A percentile compares a stretch with the other conserved stretches of the same genome.
These are phyloP conservation scores for Fraxinus sp. DNA, from an alignment of 305 asterid genomes.

Conservation along the genomic window DNA sequence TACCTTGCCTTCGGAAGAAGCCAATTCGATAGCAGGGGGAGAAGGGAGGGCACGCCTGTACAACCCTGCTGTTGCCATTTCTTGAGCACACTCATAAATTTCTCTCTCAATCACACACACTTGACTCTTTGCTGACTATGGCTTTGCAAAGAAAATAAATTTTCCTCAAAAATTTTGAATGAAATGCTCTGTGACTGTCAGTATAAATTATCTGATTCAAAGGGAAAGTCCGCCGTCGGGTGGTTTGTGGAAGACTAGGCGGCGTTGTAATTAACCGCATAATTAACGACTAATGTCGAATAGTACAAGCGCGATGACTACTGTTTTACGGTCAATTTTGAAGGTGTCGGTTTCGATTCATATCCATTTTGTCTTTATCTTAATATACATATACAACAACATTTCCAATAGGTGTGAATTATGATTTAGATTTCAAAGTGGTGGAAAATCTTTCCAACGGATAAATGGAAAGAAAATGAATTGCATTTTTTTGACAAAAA, in stretches of 20 bases:
- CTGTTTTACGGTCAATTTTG: not conserved
- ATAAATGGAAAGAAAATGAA: no score
- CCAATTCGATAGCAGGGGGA: slow-evolving; percentile 88
- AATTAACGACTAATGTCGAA: not conserved
- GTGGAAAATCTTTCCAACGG: no score
- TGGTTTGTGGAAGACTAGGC: not conserved
- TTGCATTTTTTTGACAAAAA: no score
- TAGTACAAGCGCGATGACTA: not conserved
- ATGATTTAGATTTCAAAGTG: no score
- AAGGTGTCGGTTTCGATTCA: no score
- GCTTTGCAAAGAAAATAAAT: not conserved
- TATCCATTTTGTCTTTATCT: no score
- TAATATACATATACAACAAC: no score
- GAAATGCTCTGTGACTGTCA: not conserved
- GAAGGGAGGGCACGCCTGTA: slow-evolving; percentile 87
- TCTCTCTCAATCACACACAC: not conserved
- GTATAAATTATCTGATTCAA: not conserved
- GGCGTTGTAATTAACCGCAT: not conserved
- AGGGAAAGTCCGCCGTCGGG: not conserved
- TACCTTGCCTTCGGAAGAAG: slow-evolving; percentile 90
- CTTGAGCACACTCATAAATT: not conserved
- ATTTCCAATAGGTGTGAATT: no score
- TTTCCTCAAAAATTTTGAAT: not conserved
- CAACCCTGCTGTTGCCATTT: slow-evolving; percentile 79
- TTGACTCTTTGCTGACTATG: not conserved